A percentile compares a stretch with the other conserved stretches of the same genome.
Conservation (phyloP, 2,329 filamentous ascomycete genomes). For the Balansia obtecta region DNA sequence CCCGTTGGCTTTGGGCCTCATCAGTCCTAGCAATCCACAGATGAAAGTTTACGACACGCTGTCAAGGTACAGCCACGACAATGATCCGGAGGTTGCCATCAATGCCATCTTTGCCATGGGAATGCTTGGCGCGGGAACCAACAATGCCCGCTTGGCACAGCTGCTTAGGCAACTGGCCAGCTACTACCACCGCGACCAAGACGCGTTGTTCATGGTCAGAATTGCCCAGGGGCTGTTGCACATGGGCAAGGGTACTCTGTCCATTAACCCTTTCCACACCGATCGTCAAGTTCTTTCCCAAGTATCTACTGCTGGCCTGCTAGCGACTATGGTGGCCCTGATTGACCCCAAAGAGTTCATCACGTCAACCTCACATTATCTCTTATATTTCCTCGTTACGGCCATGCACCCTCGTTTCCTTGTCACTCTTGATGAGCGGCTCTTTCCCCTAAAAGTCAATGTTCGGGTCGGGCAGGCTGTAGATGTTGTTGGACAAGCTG, state of each 20-base stretch:
- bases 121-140: conserved; percentile 88
- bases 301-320: conserved; percentile 77
- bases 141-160: conserved; percentile 93
- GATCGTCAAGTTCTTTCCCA: conserved; percentile 91
- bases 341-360: conserved; percentile 88
- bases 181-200: conserved; percentile 95
- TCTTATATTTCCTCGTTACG: conserved; percentile 92
- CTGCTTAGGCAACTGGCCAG: conserved; percentile 87
- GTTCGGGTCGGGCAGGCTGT: conserved; percentile 96
- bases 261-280: conserved; percentile 97
- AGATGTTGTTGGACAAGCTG: conserved; percentile 93
- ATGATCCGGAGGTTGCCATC: conserved; percentile 93
- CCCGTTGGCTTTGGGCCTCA: conserved; percentile 88
- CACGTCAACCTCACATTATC: conserved; percentile 62
- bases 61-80: conserved; percentile 96
- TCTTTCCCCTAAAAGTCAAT: conserved; percentile 89
- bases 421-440: conserved; percentile 86
- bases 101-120: conserved; percentile 99
- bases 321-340: conserved; percentile 83
- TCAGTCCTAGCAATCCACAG: conserved; percentile 95
- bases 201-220: conserved; percentile 96
- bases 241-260: conserved; percentile 97
- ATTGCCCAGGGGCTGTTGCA: conserved; percentile 95
- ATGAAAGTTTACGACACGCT: conserved; percentile 99
- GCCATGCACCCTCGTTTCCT: conserved; percentile 96